A percentile compares a stretch with the other conserved stretches of the same genome.
phyloP scores from a whole-genome alignment of 495 filamentous ascomycete species.

The Articulospora tetracladia region DNA sequence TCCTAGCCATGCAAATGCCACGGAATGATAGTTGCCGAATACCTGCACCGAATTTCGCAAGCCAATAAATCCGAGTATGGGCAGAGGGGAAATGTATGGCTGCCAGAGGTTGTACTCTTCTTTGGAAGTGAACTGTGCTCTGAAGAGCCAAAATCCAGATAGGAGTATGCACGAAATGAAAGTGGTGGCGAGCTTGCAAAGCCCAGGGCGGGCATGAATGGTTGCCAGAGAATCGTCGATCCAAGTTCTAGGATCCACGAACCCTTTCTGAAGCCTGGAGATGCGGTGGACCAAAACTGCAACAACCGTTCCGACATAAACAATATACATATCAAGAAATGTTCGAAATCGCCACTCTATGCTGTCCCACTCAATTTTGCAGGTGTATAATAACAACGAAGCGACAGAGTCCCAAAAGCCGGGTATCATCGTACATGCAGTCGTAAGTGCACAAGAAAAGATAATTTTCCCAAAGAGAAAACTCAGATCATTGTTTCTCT shows the following conservation, averaged over 20 bases:
- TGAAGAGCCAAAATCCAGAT: conserved; percentile 31
- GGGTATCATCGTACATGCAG: conserved; percentile 36
- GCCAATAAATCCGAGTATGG: conserved; percentile 46
- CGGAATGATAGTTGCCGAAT: conserved; percentile 39
- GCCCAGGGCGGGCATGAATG: conserved; percentile 12
- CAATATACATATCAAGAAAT: conserved; percentile 46
- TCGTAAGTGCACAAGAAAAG: conserved; percentile 38
- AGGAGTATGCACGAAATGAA: conserved; percentile 24
- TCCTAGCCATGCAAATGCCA: conserved; percentile 50
- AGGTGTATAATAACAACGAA: conserved; percentile 29
- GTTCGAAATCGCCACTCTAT: conserved; percentile 42
- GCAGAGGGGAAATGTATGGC: conserved; percentile 50
- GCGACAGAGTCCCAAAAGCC: conserved; percentile 42
- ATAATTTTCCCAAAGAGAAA: conserved; percentile 47
- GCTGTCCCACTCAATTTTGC: conserved; percentile 39
- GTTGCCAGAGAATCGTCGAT: conserved; percentile 6
- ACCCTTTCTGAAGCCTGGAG: conserved; percentile 23
- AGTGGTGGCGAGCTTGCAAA: conserved; percentile 19
- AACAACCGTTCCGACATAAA: conserved; percentile 47
- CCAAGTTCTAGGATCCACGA: conserved; percentile 2
- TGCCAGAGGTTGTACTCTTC: conserved; percentile 45
- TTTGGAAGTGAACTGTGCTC: conserved; percentile 30
- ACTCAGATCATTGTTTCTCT: conserved; percentile 34
- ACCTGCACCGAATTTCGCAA: conserved; percentile 44
- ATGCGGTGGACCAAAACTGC: conserved; percentile 33